Evolutionary conservation across 2,329 filamentous ascomycete genomes (phyloP).

Genomic region (Pyricularia pennisetigena): DNA sequence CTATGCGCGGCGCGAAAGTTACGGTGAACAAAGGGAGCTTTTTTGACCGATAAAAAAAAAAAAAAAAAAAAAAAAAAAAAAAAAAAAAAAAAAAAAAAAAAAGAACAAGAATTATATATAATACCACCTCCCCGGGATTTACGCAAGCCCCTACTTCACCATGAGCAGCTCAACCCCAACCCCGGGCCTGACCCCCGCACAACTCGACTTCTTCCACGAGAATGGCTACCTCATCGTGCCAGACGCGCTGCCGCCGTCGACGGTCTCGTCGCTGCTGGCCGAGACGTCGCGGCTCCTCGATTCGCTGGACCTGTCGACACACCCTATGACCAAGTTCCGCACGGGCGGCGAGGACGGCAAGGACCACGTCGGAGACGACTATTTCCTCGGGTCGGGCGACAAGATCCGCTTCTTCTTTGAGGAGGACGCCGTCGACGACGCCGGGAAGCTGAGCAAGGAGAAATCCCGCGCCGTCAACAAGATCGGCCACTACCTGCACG

Average conservation of each 20-base stretch:
- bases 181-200: slow-evolving; percentile 56
- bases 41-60: too few species aligned
- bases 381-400: slow-evolving; percentile 85
- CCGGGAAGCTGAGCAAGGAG: slow-evolving; percentile 60
- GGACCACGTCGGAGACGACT: slow-evolving; percentile 83
- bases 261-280: slow-evolving; percentile 56
- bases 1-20: not conserved
- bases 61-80: too few species aligned
- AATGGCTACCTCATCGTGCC: slow-evolving; percentile 91
- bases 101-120: not conserved
- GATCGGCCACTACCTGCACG: slow-evolving; percentile 71
- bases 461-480: slow-evolving; percentile 85
- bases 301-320: slow-evolving; percentile 65
- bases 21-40: not conserved
- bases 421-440: slow-evolving; percentile 71
- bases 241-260: slow-evolving; percentile 56
- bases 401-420: slow-evolving; percentile 97
- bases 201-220: slow-evolving; percentile 61
- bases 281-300: slow-evolving; percentile 67
- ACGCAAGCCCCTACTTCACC: not conserved
- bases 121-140: not conserved
- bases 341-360: slow-evolving; percentile 59
- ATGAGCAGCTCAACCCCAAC: not conserved
- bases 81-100: not conserved
- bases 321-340: slow-evolving; percentile 90